Percentiles rank a stretch among this genome's conserved stretches.
These are phyloP conservation scores for Neckera pumila DNA, from an alignment of 225 moss, liverwort and hornwort genomes.

Conservation along the genomic window DNA sequence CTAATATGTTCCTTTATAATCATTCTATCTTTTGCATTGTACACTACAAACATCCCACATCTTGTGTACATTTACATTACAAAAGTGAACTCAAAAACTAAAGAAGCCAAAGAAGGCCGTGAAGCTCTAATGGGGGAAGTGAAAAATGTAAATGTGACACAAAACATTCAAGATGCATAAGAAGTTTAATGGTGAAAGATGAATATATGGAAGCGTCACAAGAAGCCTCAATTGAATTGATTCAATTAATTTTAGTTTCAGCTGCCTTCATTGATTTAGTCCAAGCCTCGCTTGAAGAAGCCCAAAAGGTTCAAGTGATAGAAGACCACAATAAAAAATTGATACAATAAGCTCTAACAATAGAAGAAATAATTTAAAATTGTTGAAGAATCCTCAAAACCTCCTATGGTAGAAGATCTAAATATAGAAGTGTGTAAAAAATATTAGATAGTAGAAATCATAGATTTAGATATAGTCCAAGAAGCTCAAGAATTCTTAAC, in stretches of 20 bases:
- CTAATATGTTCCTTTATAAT: neutral
- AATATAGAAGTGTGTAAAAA: no score
- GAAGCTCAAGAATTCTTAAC: no score
- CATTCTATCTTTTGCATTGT: neutral
- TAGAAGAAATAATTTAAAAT: neutral
- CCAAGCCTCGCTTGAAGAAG: neutral
- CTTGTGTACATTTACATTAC: neutral
- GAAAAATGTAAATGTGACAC: neutral
- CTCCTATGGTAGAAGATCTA: no score
- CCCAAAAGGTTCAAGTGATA: neutral
- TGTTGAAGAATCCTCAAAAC: no score
- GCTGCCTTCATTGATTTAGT: neutral
- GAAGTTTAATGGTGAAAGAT: neutral
- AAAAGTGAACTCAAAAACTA: neutral
- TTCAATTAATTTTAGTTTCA: neutral
- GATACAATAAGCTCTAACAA: neutral
- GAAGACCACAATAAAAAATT: neutral
- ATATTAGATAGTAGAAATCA: no score
- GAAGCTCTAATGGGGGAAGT: neutral
- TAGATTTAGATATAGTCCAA: no score
- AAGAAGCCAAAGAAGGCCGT: neutral
- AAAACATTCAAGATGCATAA: neutral
- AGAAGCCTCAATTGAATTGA: neutral
- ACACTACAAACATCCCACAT: neutral
- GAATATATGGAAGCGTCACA: neutral